Evolutionary conservation across 352 stramenopile genomes (phyloP), one percentile per base, ranked within the genome.

Genomic region (Phytophthora sp.): DNA sequence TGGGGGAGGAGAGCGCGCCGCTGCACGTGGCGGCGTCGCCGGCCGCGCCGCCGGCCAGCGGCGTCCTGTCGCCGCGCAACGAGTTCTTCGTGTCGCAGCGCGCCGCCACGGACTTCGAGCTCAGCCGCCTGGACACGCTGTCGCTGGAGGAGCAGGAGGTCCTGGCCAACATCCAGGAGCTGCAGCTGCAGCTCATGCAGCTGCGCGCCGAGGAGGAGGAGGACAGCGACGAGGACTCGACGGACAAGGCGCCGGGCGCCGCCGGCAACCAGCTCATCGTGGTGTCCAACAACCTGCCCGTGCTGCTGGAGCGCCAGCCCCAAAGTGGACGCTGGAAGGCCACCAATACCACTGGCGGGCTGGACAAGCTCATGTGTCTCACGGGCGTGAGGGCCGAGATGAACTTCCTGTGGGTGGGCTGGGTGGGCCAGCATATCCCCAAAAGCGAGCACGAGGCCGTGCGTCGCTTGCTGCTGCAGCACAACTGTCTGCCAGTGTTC

Each of bases 401-500:
- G 43, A 74, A 85, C 51, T 92, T 96, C 34, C 50, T 96, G 27
- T 97, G 90, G 90, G 87, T 97, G 44, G 90, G 90, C 15, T 96
- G 88, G 85, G 79, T 97, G 52, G 90, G 88, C n/a, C 82, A 92
- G 57, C 82, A 95, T 41, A 91, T 97, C 37, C 81, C 77, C 39
- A 89, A 94, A 62, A 68, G 79, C 54, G 89, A 96, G 60, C 84
- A 88, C 50, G 84, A 92, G 41, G 82, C 79, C 4, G 81, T 89
- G 34, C 72, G 84, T 17, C 74, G 84, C 0, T 67, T 97, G 26
- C 45, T 95, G 42, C 59, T 93, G 54, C 84, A 97, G 57, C 84
- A 96, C 74, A 94, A 93, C 44, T 96, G 86, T 30, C 63, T 95
- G 11, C 89, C 89, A 0, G 86, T 97, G n/a, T 97, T 96, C 44